Percentiles rank a stretch among this genome's conserved stretches.
phyloP scores from a whole-genome alignment of 106 monocot species.

The Dendrobium nobile region DNA sequence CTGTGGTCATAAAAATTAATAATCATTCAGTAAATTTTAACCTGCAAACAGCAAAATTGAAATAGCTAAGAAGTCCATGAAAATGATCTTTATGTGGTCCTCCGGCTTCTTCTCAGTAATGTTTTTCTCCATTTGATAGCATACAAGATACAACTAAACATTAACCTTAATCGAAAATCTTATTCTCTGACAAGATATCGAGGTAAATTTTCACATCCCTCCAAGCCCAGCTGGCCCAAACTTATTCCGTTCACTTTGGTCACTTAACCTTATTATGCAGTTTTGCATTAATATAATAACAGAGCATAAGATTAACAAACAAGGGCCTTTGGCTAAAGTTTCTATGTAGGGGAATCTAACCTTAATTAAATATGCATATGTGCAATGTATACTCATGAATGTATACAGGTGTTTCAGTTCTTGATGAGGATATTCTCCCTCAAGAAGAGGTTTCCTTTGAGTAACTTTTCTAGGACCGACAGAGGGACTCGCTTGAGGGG shows the following conservation, averaged over 20 bases:
- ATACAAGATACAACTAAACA: not conserved
- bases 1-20: slow-evolving; percentile 26
- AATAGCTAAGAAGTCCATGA: not conserved
- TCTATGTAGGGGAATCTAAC: not conserved
- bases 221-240: not conserved
- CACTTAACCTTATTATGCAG: not conserved
- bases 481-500: too few species aligned
- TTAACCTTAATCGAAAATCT: not conserved
- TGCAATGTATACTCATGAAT: too few species aligned
- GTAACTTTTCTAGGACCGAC: too few species aligned
- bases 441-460: too few species aligned
- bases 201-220: not conserved
- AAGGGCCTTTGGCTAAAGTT: not conserved
- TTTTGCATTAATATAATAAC: not conserved
- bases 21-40: not conserved
- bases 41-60: not conserved
- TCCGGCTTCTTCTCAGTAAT: too few species aligned
- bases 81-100: not conserved
- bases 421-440: too few species aligned
- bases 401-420: too few species aligned
- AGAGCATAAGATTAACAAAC: not conserved
- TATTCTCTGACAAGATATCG: too few species aligned
- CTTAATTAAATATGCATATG: not conserved
- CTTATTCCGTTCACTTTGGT: not conserved
- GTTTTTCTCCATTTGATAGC: not conserved